Evolutionary conservation across 495 filamentous ascomycete genomes (phyloP).

Genomic region (Penicillium salamii): DNA sequence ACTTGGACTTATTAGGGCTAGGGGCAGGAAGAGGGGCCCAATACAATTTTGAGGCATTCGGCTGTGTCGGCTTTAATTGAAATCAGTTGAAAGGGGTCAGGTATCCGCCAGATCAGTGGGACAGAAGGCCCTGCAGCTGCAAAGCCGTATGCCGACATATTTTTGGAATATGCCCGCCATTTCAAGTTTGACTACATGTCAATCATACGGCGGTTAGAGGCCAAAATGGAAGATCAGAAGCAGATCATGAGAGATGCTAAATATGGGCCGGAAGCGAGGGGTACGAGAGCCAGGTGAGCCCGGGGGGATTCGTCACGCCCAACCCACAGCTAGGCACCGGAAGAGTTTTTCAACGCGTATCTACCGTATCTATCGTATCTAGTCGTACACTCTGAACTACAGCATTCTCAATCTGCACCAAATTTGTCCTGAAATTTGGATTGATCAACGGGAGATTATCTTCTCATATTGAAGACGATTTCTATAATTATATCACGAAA

Average conservation of each 20-base stretch:
- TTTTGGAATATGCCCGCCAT: not conserved
- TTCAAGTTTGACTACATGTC: not conserved
- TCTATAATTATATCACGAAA: not conserved
- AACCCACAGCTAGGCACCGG: not conserved
- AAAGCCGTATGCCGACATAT: no score
- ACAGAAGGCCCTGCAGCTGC: not conserved
- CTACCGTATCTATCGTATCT: no score
- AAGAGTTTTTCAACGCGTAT: no score
- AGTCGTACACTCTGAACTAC: no score
- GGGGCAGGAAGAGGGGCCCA: not conserved
- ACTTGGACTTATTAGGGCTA: not conserved
- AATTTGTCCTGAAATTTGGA: no score
- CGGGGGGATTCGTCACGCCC: not conserved
- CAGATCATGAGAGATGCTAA: conserved; percentile 6
- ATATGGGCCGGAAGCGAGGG: conserved; percentile 9
- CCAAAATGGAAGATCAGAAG: conserved; percentile 2
- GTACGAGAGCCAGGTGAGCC: not conserved
- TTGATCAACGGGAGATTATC: no score
- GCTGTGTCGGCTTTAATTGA: conserved; percentile 1
- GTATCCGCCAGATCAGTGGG: not conserved
- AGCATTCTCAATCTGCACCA: no score
- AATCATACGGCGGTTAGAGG: not conserved
- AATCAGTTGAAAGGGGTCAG: not conserved
- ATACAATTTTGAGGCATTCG: not conserved
- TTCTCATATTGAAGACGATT: no score